Conservation (phyloP, 257 asterid genomes). For the Haberlea rhodopensis region DNA sequence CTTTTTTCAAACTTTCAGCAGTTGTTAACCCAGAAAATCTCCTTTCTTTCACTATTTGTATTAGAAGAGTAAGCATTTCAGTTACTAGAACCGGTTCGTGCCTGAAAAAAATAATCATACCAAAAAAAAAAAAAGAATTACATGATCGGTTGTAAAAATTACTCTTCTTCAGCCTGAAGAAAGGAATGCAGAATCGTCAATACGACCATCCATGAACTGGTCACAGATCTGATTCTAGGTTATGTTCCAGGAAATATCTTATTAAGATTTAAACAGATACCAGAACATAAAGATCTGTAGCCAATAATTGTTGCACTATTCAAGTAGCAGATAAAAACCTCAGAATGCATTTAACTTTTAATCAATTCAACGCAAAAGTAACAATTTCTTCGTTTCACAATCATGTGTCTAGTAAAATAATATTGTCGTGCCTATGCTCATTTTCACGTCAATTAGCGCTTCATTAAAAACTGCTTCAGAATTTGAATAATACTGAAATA, state of each 20-base stretch:
- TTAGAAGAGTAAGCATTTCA: constrained; percentile 85
- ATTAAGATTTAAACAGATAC: not conserved
- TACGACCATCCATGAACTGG: not conserved
- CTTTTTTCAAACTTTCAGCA: constrained; percentile 77
- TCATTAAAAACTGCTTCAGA: not conserved
- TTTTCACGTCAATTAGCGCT: not conserved
- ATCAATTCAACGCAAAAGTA: not conserved
- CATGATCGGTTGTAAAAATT: constrained; percentile 5
- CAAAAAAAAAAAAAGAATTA: not conserved
- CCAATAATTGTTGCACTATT: not conserved
- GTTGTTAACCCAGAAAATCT: constrained; percentile 81
- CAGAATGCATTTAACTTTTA: not conserved
- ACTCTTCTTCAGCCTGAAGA: not conserved
- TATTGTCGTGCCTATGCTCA: constrained; percentile 3
- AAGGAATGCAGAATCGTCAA: not conserved
- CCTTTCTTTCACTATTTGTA: constrained; percentile 89
- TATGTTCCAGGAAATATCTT: not conserved
- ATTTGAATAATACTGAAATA: too few relatives aligned
- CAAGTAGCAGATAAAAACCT: not conserved
- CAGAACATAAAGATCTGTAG: not conserved
- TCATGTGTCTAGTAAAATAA: not conserved
- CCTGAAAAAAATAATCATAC: constrained; percentile 50
- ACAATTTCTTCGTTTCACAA: not conserved
- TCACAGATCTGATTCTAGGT: not conserved
- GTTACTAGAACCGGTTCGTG: constrained; percentile 70